These are phyloP conservation scores for Mesembryanthemum crystallinum DNA, from an alignment of 148 eudicot genomes.

Conservation along the genomic window DNA sequence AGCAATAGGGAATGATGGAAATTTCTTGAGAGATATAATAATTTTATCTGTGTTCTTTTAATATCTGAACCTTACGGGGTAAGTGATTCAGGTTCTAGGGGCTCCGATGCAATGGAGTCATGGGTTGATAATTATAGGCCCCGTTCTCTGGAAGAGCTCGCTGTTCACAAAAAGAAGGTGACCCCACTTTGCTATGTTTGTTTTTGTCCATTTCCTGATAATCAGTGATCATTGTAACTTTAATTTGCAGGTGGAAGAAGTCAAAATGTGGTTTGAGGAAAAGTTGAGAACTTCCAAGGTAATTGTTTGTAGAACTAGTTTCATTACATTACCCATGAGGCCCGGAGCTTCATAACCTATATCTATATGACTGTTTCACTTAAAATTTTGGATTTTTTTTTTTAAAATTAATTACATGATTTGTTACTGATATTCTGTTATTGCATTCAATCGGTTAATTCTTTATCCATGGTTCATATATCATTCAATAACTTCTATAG, in stretches of 20 bases:
- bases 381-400: background rate
- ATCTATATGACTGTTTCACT: too few species aligned
- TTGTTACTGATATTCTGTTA: background rate
- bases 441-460: background rate
- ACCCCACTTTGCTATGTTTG: slow-evolving; percentile 4
- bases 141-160: slow-evolving; percentile 65
- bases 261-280: slow-evolving; percentile 70
- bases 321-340: background rate
- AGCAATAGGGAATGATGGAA: background rate
- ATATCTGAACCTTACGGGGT: slow-evolving; percentile 17
- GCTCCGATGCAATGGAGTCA: slow-evolving; percentile 35
- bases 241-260: slow-evolving; percentile 81
- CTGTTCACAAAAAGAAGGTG: slow-evolving; percentile 96
- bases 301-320: background rate
- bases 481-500: background rate
- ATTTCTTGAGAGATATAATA: background rate
- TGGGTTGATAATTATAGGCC: slow-evolving; percentile 94
- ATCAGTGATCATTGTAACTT: background rate
- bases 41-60: background rate
- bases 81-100: slow-evolving; percentile 43
- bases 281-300: slow-evolving; percentile 54
- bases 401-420: background rate
- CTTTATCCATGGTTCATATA: too few species aligned
- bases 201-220: slow-evolving; percentile 5
- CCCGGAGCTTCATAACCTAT: too few species aligned